Percentiles rank a stretch among this genome's conserved stretches.
Conservation (phyloP, 306 rosid genomes). For the Lablab purpureus region DNA sequence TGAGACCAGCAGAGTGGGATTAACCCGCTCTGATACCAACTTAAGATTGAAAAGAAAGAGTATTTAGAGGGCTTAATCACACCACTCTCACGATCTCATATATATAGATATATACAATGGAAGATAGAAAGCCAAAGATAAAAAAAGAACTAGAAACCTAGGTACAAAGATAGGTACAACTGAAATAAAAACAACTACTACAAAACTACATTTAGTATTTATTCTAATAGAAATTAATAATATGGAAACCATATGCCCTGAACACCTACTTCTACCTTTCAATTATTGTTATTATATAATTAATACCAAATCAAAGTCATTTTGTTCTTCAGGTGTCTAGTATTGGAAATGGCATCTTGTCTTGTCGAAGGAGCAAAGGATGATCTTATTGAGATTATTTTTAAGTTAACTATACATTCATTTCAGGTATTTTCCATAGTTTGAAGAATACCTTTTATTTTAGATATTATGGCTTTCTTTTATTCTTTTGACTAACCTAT, state of each 20-base stretch:
- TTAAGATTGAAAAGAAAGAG: no score
- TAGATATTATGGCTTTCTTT: not conserved
- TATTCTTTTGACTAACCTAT: conserved; percentile 30
- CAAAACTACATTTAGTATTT: no score
- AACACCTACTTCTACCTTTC: conserved; percentile 24
- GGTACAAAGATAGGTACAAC: no score
- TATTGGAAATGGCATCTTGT: conserved; percentile 80
- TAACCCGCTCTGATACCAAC: no score
- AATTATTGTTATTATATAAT: conserved; percentile 27
- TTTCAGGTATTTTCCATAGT: conserved; percentile 67
- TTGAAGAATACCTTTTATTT: conserved; percentile 35
- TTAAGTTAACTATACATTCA: conserved; percentile 57
- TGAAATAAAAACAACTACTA: no score
- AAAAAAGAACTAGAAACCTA: no score
- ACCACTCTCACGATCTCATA: no score
- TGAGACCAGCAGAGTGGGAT: no score
- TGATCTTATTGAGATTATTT: conserved; percentile 75
- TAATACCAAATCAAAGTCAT: conserved; percentile 33
- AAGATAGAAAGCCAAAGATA: no score
- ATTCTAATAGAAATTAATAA: no score
- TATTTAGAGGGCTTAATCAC: no score
- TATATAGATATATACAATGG: no score
- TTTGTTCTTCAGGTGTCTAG: conserved; percentile 61
- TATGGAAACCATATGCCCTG: not conserved
- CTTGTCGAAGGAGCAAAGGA: conserved; percentile 78